Percentiles rank a stretch among this genome's conserved stretches.
These are phyloP conservation scores for Fusarium camptoceras DNA, from an alignment of 2,329 filamentous ascomycete species.

Conservation along the genomic window DNA sequence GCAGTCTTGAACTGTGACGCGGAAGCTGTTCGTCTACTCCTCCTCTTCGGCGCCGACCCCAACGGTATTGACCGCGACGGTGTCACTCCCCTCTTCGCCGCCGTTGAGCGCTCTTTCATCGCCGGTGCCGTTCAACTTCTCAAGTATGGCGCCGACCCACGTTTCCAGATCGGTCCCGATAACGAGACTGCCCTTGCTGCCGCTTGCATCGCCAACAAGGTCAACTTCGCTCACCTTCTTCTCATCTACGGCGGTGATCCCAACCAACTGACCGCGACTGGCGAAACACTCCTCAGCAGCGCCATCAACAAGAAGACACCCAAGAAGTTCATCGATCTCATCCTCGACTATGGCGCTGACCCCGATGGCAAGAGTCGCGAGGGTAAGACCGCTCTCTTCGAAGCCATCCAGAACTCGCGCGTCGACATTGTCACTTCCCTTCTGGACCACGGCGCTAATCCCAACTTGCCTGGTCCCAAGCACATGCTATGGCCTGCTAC, in stretches of 20 bases:
- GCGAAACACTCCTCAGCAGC: slow-evolving; percentile 70
- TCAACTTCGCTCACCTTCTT: slow-evolving; percentile 68
- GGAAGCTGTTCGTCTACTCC: slow-evolving; percentile 66
- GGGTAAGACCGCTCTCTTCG: slow-evolving; percentile 73
- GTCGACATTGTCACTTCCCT: slow-evolving; percentile 65
- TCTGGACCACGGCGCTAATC: slow-evolving; percentile 69
- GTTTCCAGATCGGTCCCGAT: slow-evolving; percentile 61
- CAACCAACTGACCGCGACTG: slow-evolving; percentile 64
- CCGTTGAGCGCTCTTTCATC: slow-evolving; percentile 64
- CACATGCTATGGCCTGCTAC: slow-evolving; percentile 75
- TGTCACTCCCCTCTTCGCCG: slow-evolving; percentile 63
- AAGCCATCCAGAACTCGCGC: slow-evolving; percentile 67
- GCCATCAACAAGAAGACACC: slow-evolving; percentile 70
- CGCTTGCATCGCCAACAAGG: slow-evolving; percentile 63
- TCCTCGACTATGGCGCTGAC: slow-evolving; percentile 70
- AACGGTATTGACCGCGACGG: slow-evolving; percentile 63
- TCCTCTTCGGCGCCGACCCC: slow-evolving; percentile 69
- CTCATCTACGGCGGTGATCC: slow-evolving; percentile 71
- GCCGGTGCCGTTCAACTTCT: slow-evolving; percentile 69
- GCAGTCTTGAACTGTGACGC: slow-evolving; percentile 63
- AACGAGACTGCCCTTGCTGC: slow-evolving; percentile 66
- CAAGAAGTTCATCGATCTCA: slow-evolving; percentile 65
- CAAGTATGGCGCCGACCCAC: slow-evolving; percentile 73
- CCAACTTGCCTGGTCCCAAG: slow-evolving; percentile 76
- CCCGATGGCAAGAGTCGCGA: slow-evolving; percentile 69